These are phyloP conservation scores for Tetracladium marchalianum DNA, from an alignment of 495 filamentous ascomycete genomes.

Conservation along the genomic window DNA sequence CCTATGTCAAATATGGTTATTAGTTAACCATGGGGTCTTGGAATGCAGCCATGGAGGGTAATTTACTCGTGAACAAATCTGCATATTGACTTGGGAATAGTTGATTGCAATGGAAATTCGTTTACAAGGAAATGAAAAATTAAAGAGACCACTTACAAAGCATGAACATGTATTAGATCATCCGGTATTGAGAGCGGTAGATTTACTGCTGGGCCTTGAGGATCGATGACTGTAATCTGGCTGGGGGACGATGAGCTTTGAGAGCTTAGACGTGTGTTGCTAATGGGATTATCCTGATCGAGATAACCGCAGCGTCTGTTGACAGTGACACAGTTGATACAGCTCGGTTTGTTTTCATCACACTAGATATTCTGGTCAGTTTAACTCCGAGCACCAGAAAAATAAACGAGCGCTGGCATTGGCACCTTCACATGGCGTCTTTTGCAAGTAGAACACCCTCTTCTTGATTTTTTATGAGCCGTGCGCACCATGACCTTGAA, in stretches of 20 bases:
- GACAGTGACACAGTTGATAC: conserved; percentile 20
- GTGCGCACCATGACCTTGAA: conserved; percentile 5
- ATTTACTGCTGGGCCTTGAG: conserved; percentile 4
- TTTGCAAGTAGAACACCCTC: conserved; percentile 22
- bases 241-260: no score
- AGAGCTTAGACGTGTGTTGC: not conserved
- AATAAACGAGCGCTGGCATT: no score
- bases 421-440: conserved; percentile 17
- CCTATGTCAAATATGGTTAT: no score
- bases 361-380: conserved; percentile 17
- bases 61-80: conserved; percentile 2
- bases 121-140: no score
- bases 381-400: no score
- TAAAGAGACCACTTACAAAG: no score
- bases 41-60: conserved; percentile 18
- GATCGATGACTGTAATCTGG: not conserved
- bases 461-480: conserved; percentile 12
- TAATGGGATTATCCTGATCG: not conserved
- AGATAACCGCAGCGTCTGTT: conserved; percentile 18
- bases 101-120: no score
- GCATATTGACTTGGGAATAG: no score
- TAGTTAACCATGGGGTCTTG: not conserved
- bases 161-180: no score
- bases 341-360: conserved; percentile 22
- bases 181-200: conserved; percentile 15